A percentile compares a stretch with the other conserved stretches of the same genome.
phyloP scores from a whole-genome alignment of 495 filamentous ascomycete genomes.

The Cairneyella variabilis region DNA sequence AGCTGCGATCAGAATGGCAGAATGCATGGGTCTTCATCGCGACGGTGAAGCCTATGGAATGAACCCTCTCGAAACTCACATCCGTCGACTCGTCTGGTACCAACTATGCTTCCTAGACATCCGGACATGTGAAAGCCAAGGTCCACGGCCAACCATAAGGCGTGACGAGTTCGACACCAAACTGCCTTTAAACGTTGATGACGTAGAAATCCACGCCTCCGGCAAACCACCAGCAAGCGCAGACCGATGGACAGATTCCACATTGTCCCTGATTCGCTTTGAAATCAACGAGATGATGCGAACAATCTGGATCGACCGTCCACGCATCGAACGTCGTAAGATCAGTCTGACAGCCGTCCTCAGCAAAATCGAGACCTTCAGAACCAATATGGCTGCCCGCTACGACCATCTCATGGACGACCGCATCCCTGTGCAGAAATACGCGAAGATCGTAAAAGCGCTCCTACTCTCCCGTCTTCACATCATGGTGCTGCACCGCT shows the following conservation, averaged over 20 bases:
- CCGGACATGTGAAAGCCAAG: slow-evolving; percentile 71
- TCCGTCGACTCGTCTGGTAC: slow-evolving; percentile 75
- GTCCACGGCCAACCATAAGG: slow-evolving; percentile 62
- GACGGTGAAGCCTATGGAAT: slow-evolving; percentile 64
- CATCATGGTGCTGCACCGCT: slow-evolving; percentile 62
- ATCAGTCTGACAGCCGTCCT: slow-evolving; percentile 53
- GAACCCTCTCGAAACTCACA: slow-evolving; percentile 63
- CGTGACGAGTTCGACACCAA: slow-evolving; percentile 68
- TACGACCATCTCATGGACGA: slow-evolving; percentile 58
- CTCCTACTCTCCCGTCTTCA: slow-evolving; percentile 58
- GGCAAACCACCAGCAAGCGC: slow-evolving; percentile 31
- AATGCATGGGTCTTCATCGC: slow-evolving; percentile 73
- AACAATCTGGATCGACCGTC: slow-evolving; percentile 57
- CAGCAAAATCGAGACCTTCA: slow-evolving; percentile 59
- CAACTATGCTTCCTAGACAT: slow-evolving; percentile 72
- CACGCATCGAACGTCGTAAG: slow-evolving; percentile 55
- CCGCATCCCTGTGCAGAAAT: slow-evolving; percentile 51
- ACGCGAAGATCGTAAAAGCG: slow-evolving; percentile 55
- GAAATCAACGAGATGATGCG: slow-evolving; percentile 73
- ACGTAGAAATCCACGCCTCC: slow-evolving; percentile 46
- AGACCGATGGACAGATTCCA: slow-evolving; percentile 60
- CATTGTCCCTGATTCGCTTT: slow-evolving; percentile 61
- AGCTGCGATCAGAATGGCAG: slow-evolving; percentile 65
- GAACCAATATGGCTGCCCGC: slow-evolving; percentile 51
- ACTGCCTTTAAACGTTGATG: slow-evolving; percentile 63